These are phyloP conservation scores for Trametes versicolor DNA, from an alignment of 1,284 basidiomycete genomes.

Conservation along the genomic window DNA sequence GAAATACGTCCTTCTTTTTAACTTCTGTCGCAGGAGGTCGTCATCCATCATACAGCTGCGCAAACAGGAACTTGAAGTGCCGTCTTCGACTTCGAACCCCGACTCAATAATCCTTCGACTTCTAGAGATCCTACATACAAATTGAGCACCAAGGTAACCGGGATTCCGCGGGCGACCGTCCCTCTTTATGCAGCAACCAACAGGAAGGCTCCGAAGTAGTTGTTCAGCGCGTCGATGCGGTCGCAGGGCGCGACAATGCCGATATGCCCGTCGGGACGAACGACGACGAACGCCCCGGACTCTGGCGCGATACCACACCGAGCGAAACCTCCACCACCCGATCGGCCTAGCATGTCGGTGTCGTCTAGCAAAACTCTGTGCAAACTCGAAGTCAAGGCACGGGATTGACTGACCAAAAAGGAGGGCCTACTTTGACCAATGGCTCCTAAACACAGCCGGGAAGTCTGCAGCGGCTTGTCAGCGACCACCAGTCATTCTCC, in stretches of 20 bases:
- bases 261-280: slow-evolving; percentile 82
- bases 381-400: too few species aligned
- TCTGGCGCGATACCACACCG: slow-evolving; percentile 62
- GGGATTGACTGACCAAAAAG: too few species aligned
- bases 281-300: slow-evolving; percentile 70
- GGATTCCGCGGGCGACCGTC: background rate
- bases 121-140: background rate
- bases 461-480: slow-evolving; percentile 44
- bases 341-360: slow-evolving; percentile 42
- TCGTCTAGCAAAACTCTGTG: slow-evolving; percentile 47
- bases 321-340: slow-evolving; percentile 53
- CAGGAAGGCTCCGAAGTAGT: slow-evolving; percentile 61
- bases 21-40: too few species aligned
- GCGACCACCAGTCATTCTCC: background rate
- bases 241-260: slow-evolving; percentile 61
- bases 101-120: background rate
- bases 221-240: slow-evolving; percentile 51
- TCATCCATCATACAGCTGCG: too few species aligned
- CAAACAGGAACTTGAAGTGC: too few species aligned
- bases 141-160: background rate
- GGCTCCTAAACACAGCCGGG: slow-evolving; percentile 60
- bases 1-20: too few species aligned
- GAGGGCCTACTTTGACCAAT: slow-evolving; percentile 70
- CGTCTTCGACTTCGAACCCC: too few species aligned
- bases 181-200: background rate